Evolutionary conservation across 768 basidiomycete genomes (phyloP).

Genomic region (Boletus sensibilis): DNA sequence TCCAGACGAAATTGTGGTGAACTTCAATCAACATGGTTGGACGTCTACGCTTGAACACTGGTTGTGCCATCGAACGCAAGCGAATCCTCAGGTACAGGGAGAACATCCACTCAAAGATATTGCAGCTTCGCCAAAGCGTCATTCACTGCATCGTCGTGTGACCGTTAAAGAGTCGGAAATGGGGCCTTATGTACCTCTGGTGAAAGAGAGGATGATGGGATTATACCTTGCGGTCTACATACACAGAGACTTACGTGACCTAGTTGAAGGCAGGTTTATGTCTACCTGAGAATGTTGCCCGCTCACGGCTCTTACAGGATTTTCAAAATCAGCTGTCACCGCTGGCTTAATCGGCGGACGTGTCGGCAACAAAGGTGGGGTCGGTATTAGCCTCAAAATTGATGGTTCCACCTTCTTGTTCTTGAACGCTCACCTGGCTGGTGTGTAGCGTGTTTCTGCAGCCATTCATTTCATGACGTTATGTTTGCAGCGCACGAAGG

Average conservation of each 20-base stretch:
- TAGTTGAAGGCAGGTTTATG: conserved; percentile 53
- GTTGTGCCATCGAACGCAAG: conserved; percentile 47
- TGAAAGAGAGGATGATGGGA: conserved; percentile 91
- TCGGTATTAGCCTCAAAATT: conserved; percentile 85
- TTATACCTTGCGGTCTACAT: conserved; percentile 77
- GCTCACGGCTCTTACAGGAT: conserved; percentile 41
- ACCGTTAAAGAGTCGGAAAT: conserved; percentile 44
- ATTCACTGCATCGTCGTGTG: conserved; percentile 42
- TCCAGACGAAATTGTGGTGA: conserved; percentile 32
- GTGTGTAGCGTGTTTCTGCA: conserved; percentile 34
- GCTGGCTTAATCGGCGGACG: conserved; percentile 89
- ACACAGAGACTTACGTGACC: conserved; percentile 63
- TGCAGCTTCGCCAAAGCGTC: conserved; percentile 44
- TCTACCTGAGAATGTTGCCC: neutral
- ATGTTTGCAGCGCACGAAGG: conserved; percentile 65
- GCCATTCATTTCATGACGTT: neutral
- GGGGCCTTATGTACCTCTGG: conserved; percentile 81
- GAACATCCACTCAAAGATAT: conserved; percentile 29
- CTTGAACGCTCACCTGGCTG: conserved; percentile 89
- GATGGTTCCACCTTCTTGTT: conserved; percentile 83
- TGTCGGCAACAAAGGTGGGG: conserved; percentile 90
- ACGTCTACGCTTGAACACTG: conserved; percentile 75
- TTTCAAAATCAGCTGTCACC: conserved; percentile 79
- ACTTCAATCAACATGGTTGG: conserved; percentile 54
- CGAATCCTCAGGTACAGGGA: conserved; percentile 15